phyloP scores from a whole-genome alignment of 108 stramenopile genomes.

The Seminavis robusta region DNA sequence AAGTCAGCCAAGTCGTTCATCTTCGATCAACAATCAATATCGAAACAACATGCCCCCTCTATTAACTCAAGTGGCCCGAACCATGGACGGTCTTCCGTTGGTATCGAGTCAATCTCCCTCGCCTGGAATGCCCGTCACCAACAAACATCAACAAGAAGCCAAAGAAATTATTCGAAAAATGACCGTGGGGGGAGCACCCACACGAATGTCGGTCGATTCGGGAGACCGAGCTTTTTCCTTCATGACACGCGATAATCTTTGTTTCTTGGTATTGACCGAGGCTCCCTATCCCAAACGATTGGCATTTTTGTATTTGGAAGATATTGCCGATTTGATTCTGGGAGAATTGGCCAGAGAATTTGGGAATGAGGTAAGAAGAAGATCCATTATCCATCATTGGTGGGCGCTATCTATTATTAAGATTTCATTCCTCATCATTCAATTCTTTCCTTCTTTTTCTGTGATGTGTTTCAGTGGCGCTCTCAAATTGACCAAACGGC shows the following conservation, averaged over 20 bases:
- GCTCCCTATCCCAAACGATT: constrained; percentile 92
- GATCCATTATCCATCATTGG: background rate
- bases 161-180: constrained; percentile 64
- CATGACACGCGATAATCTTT: constrained; percentile 71
- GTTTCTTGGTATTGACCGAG: constrained; percentile 76
- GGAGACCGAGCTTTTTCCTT: constrained; percentile 82
- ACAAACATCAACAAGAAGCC: constrained; percentile 68
- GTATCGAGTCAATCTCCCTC: constrained; percentile 70
- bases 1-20: too few relatives aligned
- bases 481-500: constrained; percentile 73
- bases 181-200: constrained; percentile 31
- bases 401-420: background rate
- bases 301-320: constrained; percentile 94
- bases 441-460: constrained; percentile 1
- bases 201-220: constrained; percentile 73
- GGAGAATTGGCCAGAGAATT: constrained; percentile 78
- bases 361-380: constrained; percentile 61
- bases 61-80: constrained; percentile 84
- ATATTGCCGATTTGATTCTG: constrained; percentile 82
- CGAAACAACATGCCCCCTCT: constrained; percentile 71
- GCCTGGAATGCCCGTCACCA: constrained; percentile 50
- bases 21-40: constrained; percentile 3
- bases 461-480: constrained; percentile 32
- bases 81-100: constrained; percentile 78
- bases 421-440: background rate